Base-by-base conservation (phyloP, 345 rosid species). In the Rhizophora apiculata region DNA sequence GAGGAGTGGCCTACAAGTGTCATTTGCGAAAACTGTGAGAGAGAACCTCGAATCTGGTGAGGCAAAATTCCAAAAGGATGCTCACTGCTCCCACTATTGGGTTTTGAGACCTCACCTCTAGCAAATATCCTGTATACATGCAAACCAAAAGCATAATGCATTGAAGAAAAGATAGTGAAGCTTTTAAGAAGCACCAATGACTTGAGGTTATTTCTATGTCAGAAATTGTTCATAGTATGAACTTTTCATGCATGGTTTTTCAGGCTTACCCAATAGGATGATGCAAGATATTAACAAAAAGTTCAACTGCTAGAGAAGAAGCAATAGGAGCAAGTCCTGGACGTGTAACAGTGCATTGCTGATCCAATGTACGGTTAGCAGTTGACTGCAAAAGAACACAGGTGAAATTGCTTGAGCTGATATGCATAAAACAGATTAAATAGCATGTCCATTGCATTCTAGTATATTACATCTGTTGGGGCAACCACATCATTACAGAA, bases 251-350 rank as follows among this genome's bases (percentile, higher is more conserved):
- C 15, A 63, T 11, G 7, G 56, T 61, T 68, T 30, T 48, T 55
- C 32, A 68, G 67, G 72, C 74, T 81, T 82, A 95, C 98, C 99
- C 86, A 20, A 77, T 69, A 64, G 96, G 99, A 66, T 95, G 97
- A 81, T 95, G 98, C 72, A 90, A 79, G 69, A 95, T 77, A 67
- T 87, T 85, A 18, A 90, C 89, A 66, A 92, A 84, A 73, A 95
- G 94, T 76, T 95, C 98, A 74, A 85, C 96, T 0, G 96, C 94
- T 27, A 95, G 85, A 63, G 96, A 87, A 6, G 98, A 90, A 78
- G 99, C 96, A 61, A 90, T 95, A 37, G 99, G 96, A 66, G 99
- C 98, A 68, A 88, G 80, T 49, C 96, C 99, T 4, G 99, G 99
- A 48, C 96, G 93, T 63, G 96, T 92, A 78, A 95, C 99, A 34